Evolutionary conservation across 2,329 filamentous ascomycete genomes (phyloP).

Genomic region (Pseudopithomyces chartarum): DNA sequence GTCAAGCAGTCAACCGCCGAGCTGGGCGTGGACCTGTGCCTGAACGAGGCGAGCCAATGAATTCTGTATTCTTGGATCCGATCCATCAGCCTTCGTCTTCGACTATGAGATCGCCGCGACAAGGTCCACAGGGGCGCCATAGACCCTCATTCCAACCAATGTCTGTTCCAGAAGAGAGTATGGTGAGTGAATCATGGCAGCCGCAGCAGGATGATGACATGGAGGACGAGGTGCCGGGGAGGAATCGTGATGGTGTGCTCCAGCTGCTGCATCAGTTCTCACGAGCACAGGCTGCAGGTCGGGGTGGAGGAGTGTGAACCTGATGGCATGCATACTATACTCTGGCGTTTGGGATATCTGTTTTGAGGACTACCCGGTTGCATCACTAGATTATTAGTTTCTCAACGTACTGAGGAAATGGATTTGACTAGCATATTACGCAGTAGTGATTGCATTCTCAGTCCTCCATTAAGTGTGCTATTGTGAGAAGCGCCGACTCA

Average conservation of each 20-base stretch:
- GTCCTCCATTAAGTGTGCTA: too few species aligned
- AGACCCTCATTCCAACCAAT: conserved; percentile 32
- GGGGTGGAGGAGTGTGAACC: conserved; percentile 43
- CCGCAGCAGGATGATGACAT: conserved; percentile 54
- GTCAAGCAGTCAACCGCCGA: conserved; percentile 31
- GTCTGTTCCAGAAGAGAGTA: conserved; percentile 54
- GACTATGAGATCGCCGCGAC: conserved; percentile 48
- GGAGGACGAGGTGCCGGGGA: conserved; percentile 50
- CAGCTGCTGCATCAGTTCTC: conserved; percentile 71
- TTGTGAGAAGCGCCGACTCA: too few species aligned
- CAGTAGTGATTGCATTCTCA: too few species aligned
- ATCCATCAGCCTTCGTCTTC: conserved; percentile 71
- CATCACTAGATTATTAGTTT: background rate
- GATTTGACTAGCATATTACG: too few species aligned
- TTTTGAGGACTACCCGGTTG: conserved; percentile 1
- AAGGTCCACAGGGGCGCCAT: conserved; percentile 57
- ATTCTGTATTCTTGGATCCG: conserved; percentile 74
- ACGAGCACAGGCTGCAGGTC: conserved; percentile 61
- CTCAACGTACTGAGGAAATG: too few species aligned
- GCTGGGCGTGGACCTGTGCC: conserved; percentile 23
- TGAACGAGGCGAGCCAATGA: conserved; percentile 63
- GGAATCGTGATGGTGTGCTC: conserved; percentile 61
- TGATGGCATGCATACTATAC: conserved; percentile 9
- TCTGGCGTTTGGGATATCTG: background rate
- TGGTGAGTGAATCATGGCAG: conserved; percentile 65